Conservation (phyloP, 108 stramenopile species). For the Conticribra guillardii region DNA sequence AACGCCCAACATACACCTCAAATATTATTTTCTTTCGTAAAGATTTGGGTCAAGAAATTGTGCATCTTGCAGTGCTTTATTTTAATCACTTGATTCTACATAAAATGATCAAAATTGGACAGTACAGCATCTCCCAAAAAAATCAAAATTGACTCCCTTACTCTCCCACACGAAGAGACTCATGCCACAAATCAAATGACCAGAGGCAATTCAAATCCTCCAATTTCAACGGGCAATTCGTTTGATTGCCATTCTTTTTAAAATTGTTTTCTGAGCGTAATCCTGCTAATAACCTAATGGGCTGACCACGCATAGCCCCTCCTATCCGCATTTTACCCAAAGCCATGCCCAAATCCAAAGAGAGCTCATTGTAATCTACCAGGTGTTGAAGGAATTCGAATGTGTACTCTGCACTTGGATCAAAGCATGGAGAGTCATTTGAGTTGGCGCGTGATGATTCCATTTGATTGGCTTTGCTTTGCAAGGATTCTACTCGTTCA, state of each 20-base stretch:
- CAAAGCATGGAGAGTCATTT: conserved; percentile 61
- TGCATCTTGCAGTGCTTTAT: too few relatives aligned
- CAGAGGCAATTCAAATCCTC: conserved; percentile 45
- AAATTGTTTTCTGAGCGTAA: conserved; percentile 20
- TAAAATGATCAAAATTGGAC: too few relatives aligned
- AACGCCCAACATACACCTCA: too few relatives aligned
- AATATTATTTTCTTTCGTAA: too few relatives aligned
- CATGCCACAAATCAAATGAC: conserved; percentile 87
- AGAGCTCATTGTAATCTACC: conserved; percentile 76
- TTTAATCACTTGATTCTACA: too few relatives aligned
- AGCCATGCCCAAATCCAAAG: conserved; percentile 71
- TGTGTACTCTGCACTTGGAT: conserved; percentile 72
- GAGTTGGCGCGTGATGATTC: conserved; percentile 49
- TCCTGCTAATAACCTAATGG: conserved; percentile 64
- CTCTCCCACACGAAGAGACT: conserved; percentile 15
- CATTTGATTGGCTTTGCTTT: conserved; percentile 36
- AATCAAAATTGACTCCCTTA: too few relatives aligned
- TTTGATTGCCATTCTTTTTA: conserved; percentile 2
- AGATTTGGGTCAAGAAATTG: too few relatives aligned
- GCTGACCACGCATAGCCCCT: conserved; percentile 72
- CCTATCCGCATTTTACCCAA: conserved; percentile 65
- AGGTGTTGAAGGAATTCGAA: conserved; percentile 90
- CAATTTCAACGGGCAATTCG: neutral
- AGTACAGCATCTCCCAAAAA: too few relatives aligned
- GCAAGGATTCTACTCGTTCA: conserved; percentile 32